These are phyloP conservation scores for Botryotinia calthae DNA, from an alignment of 2,329 filamentous ascomycete genomes.

Conservation along the genomic window DNA sequence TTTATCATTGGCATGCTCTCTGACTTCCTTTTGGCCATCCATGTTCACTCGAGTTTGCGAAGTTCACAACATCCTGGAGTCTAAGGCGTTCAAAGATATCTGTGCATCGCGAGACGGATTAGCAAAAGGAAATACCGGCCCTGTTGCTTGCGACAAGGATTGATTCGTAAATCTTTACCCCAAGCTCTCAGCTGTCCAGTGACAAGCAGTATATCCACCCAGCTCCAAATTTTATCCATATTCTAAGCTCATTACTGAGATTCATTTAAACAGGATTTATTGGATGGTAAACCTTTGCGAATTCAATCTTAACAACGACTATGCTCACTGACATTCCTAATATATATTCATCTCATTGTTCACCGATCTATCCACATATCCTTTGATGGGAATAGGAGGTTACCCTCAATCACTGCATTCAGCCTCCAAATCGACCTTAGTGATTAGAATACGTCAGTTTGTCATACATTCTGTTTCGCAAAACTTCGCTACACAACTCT, in stretches of 20 bases:
- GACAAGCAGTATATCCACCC: not conserved
- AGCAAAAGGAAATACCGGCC: not conserved
- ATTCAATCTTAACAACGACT: not conserved
- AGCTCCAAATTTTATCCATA: not conserved
- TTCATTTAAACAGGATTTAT: not conserved
- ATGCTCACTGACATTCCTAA: not conserved
- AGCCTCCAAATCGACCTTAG: not conserved
- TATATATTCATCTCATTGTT: not conserved
- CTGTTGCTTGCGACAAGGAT: not conserved
- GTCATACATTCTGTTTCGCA: not conserved
- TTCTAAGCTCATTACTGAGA: not conserved
- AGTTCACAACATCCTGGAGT: not conserved
- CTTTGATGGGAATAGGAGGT: not conserved
- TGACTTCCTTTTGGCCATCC: not conserved
- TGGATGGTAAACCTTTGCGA: not conserved
- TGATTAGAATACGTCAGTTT: slow-evolving; percentile 6
- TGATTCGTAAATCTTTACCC: slow-evolving; percentile 4
- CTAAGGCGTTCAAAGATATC: not conserved
- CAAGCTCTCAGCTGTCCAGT: slow-evolving; percentile 3
- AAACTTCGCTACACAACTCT: not conserved
- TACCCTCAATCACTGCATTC: slow-evolving; percentile 4
- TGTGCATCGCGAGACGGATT: not conserved
- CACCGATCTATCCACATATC: not conserved
- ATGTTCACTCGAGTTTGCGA: not conserved
- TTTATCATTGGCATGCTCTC: not conserved